phyloP scores from a whole-genome alignment of 257 asterid species.

The Solanum lycopersicoides region DNA sequence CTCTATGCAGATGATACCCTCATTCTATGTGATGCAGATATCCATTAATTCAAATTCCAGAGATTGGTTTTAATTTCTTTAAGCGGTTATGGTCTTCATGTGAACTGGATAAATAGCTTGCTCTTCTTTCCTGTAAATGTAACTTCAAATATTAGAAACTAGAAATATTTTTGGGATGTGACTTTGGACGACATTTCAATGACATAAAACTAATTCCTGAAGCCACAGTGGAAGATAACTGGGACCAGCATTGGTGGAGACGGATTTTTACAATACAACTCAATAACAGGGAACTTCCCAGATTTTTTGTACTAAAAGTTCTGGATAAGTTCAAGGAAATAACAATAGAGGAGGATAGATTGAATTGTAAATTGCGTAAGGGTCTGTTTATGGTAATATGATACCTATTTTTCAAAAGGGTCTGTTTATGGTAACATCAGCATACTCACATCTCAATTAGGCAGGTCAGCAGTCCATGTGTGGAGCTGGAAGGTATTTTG shows the following conservation, averaged over 20 bases:
- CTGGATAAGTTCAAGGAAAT: background rate
- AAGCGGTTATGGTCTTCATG: background rate
- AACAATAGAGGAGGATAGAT: background rate
- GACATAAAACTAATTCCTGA: background rate
- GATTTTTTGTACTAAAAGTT: background rate
- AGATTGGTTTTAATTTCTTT: background rate
- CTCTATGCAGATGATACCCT: background rate
- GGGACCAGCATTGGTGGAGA: background rate
- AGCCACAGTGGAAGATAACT: background rate
- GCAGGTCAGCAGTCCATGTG: background rate
- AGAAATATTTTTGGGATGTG: background rate
- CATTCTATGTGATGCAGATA: background rate
- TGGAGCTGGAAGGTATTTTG: background rate
- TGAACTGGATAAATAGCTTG: background rate
- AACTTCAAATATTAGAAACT: background rate
- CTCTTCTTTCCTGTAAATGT: background rate
- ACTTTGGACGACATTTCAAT: background rate
- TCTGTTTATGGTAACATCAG: background rate
- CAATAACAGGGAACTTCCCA: background rate
- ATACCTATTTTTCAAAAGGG: background rate
- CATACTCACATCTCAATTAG: background rate
- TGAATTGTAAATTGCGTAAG: background rate
- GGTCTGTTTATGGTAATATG: background rate
- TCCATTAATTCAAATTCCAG: background rate
- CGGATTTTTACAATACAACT: background rate